Evolutionary conservation across 495 filamentous ascomycete genomes (phyloP).

Genomic region (Friedmanniomyces endolithicus): DNA sequence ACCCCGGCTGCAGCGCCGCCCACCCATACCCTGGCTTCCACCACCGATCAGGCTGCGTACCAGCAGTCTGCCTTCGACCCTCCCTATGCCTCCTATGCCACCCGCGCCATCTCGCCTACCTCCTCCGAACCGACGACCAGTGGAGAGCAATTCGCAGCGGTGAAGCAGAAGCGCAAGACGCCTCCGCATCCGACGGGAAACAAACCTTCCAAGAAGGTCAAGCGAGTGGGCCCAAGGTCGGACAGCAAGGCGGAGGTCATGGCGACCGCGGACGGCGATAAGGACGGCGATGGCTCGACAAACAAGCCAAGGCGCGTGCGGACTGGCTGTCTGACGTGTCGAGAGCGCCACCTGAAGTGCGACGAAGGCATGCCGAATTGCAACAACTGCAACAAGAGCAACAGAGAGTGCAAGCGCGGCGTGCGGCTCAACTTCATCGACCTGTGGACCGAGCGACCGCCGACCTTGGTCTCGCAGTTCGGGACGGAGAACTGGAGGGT

Average conservation of each 20-base stretch:
- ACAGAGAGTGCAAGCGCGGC: constrained; percentile 71
- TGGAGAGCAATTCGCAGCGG: background rate
- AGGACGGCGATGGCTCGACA: constrained; percentile 16
- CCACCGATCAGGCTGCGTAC: constrained; percentile 7
- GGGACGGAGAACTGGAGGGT: constrained; percentile 57
- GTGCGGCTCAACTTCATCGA: constrained; percentile 90
- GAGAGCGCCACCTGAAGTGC: constrained; percentile 54
- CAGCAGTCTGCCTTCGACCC: constrained; percentile 6
- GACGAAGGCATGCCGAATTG: constrained; percentile 75
- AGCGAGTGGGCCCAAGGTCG: constrained; percentile 3
- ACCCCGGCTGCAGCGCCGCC: too few species aligned
- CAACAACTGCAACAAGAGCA: constrained; percentile 81
- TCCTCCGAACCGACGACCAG: constrained; percentile 6
- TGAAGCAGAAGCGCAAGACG: constrained; percentile 10
- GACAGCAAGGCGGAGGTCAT: constrained; percentile 11
- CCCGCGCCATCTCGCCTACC: constrained; percentile 4
- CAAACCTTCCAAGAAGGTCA: constrained; percentile 15
- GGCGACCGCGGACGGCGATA: constrained; percentile 4
- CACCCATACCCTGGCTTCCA: background rate
- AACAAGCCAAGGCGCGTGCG: constrained; percentile 31
- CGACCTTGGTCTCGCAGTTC: constrained; percentile 36
- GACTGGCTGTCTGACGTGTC: constrained; percentile 34
- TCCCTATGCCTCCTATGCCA: background rate
- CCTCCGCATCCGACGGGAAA: constrained; percentile 1
- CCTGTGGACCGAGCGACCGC: constrained; percentile 58